A percentile compares a stretch with the other conserved stretches of the same genome.
phyloP scores from a whole-genome alignment of 345 rosid species.

The Kandelia obovata region DNA sequence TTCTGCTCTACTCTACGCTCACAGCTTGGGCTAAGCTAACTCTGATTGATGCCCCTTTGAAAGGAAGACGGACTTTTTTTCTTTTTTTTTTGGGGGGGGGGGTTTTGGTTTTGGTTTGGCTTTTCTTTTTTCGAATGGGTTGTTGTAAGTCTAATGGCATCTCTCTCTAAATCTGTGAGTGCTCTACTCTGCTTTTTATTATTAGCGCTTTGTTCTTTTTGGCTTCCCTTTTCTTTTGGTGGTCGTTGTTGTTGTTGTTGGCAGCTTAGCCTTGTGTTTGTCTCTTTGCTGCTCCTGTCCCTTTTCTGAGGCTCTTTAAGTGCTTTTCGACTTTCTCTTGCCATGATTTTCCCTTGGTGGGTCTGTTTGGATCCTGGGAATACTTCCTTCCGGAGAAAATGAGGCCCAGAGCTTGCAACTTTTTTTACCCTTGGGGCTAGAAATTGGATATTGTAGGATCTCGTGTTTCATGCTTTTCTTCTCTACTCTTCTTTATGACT shows the following conservation, averaged over 20 bases:
- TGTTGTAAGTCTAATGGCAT: slow-evolving; percentile 13
- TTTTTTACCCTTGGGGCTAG: not conserved
- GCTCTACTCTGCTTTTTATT: not conserved
- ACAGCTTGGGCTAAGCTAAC: too few species aligned
- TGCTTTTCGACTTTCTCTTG: not conserved
- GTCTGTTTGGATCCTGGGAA: slow-evolving; percentile 11
- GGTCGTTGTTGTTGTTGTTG: too few species aligned
- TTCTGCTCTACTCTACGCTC: too few species aligned
- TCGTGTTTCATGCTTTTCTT: not conserved
- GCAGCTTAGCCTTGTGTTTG: not conserved
- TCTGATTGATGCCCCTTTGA: too few species aligned
- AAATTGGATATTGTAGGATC: not conserved
- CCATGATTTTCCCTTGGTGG: not conserved
- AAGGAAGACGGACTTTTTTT: too few species aligned
- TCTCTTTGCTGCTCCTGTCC: not conserved
- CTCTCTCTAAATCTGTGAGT: slow-evolving; percentile 38
- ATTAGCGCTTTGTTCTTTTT: not conserved
- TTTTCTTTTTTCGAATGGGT: too few species aligned
- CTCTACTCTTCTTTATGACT: not conserved
- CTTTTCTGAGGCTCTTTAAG: not conserved
- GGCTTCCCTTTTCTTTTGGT: not conserved
- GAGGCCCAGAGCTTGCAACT: slow-evolving; percentile 10
- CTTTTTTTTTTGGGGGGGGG: too few species aligned
- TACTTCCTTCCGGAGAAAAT: not conserved
- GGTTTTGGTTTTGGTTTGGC: too few species aligned